Evolutionary conservation across 306 rosid species (phyloP).

Genomic region (Luffa aegyptiaca): DNA sequence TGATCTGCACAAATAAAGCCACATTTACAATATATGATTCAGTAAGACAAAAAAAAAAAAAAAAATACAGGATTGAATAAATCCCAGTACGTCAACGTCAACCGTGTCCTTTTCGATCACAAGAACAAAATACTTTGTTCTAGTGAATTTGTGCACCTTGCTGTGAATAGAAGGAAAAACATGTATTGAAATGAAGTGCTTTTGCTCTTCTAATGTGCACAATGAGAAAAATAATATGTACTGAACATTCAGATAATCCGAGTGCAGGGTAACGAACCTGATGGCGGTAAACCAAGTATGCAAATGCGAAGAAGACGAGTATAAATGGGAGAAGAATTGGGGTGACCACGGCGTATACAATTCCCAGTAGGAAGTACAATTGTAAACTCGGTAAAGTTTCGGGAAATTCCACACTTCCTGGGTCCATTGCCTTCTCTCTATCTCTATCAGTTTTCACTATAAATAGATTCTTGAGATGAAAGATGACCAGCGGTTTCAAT

Average conservation of each 20-base stretch:
- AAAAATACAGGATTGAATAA: not conserved
- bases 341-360: constrained; percentile 89
- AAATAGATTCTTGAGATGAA: constrained; percentile 86
- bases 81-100: too few relatives aligned
- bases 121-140: not conserved
- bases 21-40: not conserved
- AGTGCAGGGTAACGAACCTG: constrained; percentile 48
- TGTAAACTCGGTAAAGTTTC: constrained; percentile 91
- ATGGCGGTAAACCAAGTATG: constrained; percentile 94
- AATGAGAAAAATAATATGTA: not conserved
- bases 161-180: not conserved
- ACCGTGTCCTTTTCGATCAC: not conserved
- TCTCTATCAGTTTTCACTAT: constrained; percentile 94
- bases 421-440: constrained; percentile 78
- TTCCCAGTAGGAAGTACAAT: constrained; percentile 85
- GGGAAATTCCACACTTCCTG: constrained; percentile 77
- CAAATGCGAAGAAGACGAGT: constrained; percentile 82
- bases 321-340: constrained; percentile 97
- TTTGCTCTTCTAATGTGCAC: not conserved
- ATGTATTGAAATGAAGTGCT: not conserved
- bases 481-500: constrained; percentile 80
- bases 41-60: not conserved
- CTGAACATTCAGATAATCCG: not conserved
- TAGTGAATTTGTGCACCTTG: not conserved
- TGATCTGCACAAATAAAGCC: constrained; percentile 41